These are phyloP conservation scores for Mycena leptocephala DNA, from an alignment of 768 basidiomycete genomes.

Conservation along the genomic window DNA sequence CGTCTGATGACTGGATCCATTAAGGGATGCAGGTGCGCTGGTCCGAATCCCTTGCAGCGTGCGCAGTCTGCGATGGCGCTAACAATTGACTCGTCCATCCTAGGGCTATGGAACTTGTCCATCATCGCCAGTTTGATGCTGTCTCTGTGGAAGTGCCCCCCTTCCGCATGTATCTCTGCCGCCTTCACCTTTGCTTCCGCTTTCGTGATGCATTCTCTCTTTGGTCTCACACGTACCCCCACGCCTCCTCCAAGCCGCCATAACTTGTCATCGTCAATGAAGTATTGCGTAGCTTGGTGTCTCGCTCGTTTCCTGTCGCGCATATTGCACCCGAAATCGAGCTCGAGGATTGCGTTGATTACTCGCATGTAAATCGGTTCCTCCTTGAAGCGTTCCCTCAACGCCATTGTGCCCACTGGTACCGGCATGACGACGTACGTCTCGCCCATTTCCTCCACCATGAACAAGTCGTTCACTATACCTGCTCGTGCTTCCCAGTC, in stretches of 20 bases:
- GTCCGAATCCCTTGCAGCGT: constrained; percentile 45
- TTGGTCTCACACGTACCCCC: background rate
- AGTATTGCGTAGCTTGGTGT: constrained; percentile 10
- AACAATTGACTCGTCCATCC: background rate
- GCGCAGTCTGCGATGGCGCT: constrained; percentile 34
- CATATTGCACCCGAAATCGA: constrained; percentile 31
- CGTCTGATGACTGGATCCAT: background rate
- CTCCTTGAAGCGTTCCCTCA: constrained; percentile 28
- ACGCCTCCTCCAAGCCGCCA: constrained; percentile 25
- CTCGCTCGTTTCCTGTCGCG: background rate
- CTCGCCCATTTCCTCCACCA: background rate
- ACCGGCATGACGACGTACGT: constrained; percentile 9
- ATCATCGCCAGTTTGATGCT: background rate
- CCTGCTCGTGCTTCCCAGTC: constrained; percentile 42
- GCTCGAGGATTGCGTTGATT: constrained; percentile 6
- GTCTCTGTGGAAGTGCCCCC: constrained; percentile 3
- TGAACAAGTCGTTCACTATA: constrained; percentile 32
- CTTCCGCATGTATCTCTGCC: constrained; percentile 3
- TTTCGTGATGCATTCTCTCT: constrained; percentile 21
- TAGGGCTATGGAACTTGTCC: background rate
- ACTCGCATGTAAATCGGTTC: constrained; percentile 21
- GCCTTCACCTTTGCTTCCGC: constrained; percentile 13
- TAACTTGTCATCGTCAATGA: constrained; percentile 27
- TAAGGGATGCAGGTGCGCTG: constrained; percentile 38
- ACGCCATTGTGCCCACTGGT: background rate